Evolutionary conservation across 2,329 filamentous ascomycete species (phyloP).

Genomic region (Lasiodiplodia theobromae): DNA sequence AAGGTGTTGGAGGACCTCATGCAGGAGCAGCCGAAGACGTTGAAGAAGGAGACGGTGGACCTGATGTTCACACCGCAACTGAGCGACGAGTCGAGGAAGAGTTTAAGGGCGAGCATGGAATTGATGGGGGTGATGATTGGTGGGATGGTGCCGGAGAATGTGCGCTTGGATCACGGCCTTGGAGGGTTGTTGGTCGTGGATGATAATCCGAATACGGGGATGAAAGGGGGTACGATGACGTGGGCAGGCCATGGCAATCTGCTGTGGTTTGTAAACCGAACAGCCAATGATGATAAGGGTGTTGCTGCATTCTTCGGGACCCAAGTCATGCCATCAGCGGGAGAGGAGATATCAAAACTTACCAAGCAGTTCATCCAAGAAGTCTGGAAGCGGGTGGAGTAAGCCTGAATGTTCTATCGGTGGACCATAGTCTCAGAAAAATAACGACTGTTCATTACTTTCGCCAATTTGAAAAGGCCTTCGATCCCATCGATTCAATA

Average conservation of each 20-base stretch:
- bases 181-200: constrained; percentile 35
- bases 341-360: constrained; percentile 33
- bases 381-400: constrained; percentile 33
- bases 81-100: not conserved
- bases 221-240: constrained; percentile 35
- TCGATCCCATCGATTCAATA: no score
- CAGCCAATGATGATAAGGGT: constrained; percentile 20
- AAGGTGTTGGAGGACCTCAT: constrained; percentile 2
- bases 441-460: no score
- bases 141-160: constrained; percentile 27
- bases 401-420: not conserved
- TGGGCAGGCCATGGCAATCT: constrained; percentile 39
- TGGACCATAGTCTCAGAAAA: not conserved
- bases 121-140: constrained; percentile 31
- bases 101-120: not conserved
- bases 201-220: constrained; percentile 34
- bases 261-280: constrained; percentile 35
- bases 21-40: not conserved
- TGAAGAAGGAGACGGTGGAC: constrained; percentile 16
- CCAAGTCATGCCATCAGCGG: constrained; percentile 37
- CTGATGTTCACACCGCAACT: constrained; percentile 16
- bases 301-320: constrained; percentile 37
- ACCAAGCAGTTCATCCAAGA: constrained; percentile 36
- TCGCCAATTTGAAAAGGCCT: no score
- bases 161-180: constrained; percentile 34